phyloP scores from a whole-genome alignment of 2,329 filamentous ascomycete species.

The Huntiella bhutanensis region DNA sequence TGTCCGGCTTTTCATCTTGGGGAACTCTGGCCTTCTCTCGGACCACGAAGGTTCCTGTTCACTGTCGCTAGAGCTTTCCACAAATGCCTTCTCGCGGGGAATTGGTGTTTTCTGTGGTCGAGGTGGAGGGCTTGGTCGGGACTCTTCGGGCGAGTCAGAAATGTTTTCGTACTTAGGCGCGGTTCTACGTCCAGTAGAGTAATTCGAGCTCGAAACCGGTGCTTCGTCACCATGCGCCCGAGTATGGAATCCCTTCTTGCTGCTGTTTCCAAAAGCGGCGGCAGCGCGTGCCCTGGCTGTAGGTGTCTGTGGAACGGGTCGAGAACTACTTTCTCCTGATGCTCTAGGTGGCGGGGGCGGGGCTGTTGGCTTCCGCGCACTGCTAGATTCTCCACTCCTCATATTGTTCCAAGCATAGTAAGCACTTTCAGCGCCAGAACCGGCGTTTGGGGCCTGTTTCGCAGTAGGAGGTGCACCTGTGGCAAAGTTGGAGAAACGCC shows the following conservation, averaged over 20 bases:
- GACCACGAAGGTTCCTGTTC: background rate
- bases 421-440: conserved; percentile 23
- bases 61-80: conserved; percentile 9
- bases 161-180: conserved; percentile 1
- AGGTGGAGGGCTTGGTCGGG: conserved; percentile 4
- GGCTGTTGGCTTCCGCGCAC: conserved; percentile 15
- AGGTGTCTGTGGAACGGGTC: conserved; percentile 29
- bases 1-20: conserved; percentile 1
- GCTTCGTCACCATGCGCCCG: conserved; percentile 35
- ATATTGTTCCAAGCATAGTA: conserved; percentile 26
- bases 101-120: conserved; percentile 3
- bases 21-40: conserved; percentile 2
- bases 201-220: conserved; percentile 30
- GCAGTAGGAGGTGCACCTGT: conserved; percentile 25
- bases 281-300: conserved; percentile 34
- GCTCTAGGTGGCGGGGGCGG: conserved; percentile 16
- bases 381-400: conserved; percentile 14
- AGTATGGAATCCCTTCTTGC: conserved; percentile 30
- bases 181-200: conserved; percentile 20
- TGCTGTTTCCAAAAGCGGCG: conserved; percentile 30
- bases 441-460: conserved; percentile 19
- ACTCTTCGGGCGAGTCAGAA: conserved; percentile 2
- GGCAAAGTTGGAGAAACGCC: conserved; percentile 19
- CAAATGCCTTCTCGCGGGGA: conserved; percentile 7
- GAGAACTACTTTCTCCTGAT: conserved; percentile 18